Evolutionary conservation across 2,329 filamentous ascomycete species (phyloP).

Genomic region (Pseudonectria buxi): DNA sequence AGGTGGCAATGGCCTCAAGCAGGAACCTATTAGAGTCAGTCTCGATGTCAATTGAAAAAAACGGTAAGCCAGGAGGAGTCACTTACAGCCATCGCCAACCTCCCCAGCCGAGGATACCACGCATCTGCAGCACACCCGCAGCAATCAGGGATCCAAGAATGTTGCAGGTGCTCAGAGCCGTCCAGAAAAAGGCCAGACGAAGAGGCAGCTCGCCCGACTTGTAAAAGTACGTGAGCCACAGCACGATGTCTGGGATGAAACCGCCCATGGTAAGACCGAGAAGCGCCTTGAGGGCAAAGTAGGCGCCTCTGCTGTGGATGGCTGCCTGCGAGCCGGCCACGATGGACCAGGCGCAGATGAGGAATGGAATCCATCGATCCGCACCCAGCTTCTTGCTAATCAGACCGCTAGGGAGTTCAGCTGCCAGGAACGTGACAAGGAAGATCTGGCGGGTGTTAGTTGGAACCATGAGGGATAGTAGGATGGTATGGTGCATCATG

Average conservation of each 20-base stretch:
- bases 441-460: conserved; percentile 30
- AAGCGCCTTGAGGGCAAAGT: conserved; percentile 35
- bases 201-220: conserved; percentile 62
- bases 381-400: conserved; percentile 45
- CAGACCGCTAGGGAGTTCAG: conserved; percentile 43
- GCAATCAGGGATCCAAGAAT: conserved; percentile 47
- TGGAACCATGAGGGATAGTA: background rate
- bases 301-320: conserved; percentile 29
- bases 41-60: too few species aligned
- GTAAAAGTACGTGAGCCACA: conserved; percentile 72
- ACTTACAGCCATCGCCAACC: conserved; percentile 35
- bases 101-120: conserved; percentile 29
- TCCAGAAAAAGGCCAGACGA: conserved; percentile 65
- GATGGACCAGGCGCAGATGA: conserved; percentile 35
- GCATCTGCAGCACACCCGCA: conserved; percentile 30
- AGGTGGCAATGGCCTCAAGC: conserved; percentile 41
- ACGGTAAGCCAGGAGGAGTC: too few species aligned
- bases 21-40: conserved; percentile 36
- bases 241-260: conserved; percentile 48
- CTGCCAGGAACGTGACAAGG: conserved; percentile 36
- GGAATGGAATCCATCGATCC: conserved; percentile 37
- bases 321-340: conserved; percentile 33
- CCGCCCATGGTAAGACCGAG: conserved; percentile 43
- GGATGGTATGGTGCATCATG: background rate
- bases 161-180: conserved; percentile 50